Percentiles rank a stretch among this genome's conserved stretches.
phyloP scores from a whole-genome alignment of 1,139 yeast genomes.

The Lipomyces yarrowii region DNA sequence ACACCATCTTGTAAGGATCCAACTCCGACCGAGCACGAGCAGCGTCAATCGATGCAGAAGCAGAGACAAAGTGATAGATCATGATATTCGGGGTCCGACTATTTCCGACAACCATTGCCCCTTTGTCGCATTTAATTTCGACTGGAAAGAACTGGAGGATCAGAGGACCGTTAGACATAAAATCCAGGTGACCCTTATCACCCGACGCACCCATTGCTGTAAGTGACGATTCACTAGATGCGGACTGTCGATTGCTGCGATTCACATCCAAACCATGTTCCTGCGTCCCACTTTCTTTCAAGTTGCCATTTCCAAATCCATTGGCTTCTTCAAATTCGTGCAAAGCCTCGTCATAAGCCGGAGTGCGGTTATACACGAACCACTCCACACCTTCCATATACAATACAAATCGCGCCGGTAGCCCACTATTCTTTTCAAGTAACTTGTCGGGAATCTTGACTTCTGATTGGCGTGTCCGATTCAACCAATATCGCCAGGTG shows the following conservation, averaged over 20 bases:
- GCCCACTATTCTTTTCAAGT: conserved; percentile 47
- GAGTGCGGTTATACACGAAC: conserved; percentile 75
- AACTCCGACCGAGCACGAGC: conserved; percentile 48
- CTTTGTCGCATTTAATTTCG: conserved; percentile 59
- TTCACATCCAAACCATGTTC: background rate
- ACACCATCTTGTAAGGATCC: conserved; percentile 58
- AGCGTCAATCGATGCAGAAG: conserved; percentile 64
- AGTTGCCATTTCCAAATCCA: background rate
- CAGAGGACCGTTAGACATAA: conserved; percentile 27
- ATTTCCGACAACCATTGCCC: conserved; percentile 80
- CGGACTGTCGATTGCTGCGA: background rate
- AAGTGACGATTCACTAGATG: background rate
- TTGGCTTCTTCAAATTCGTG: conserved; percentile 40
- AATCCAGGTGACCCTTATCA: background rate
- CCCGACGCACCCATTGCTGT: background rate
- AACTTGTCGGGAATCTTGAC: conserved; percentile 35
- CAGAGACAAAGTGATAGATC: conserved; percentile 60
- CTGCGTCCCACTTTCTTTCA: background rate
- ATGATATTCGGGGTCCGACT: conserved; percentile 71
- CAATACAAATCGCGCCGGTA: conserved; percentile 63
- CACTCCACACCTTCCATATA: conserved; percentile 77
- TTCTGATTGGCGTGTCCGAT: conserved; percentile 53
- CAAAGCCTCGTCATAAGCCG: conserved; percentile 71
- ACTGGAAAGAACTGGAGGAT: conserved; percentile 59
- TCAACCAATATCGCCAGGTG: conserved; percentile 92